Evolutionary conservation across 768 basidiomycete genomes (phyloP).

Genomic region (Lyophyllum atratum): DNA sequence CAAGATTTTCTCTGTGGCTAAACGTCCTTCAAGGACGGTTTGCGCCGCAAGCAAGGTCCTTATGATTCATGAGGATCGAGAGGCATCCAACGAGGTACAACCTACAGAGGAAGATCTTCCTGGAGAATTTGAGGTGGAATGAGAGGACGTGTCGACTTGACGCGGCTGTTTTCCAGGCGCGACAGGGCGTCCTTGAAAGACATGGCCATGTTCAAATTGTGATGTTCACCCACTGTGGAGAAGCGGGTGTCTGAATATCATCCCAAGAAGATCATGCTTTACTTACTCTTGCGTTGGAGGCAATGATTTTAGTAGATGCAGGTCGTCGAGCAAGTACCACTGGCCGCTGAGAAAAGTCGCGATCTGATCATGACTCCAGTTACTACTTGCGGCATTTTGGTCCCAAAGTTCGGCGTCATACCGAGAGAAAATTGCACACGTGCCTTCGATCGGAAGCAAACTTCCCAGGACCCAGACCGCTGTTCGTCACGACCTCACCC

Average conservation of each 20-base stretch:
- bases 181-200: constrained; percentile 78
- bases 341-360: background rate
- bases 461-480: constrained; percentile 9
- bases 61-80: constrained; percentile 6
- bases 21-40: constrained; percentile 86
- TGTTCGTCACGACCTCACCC: constrained; percentile 12
- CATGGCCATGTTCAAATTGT: constrained; percentile 57
- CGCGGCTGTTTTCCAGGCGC: constrained; percentile 84
- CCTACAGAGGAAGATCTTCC: constrained; percentile 89
- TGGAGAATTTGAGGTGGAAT: constrained; percentile 95
- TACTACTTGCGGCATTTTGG: background rate
- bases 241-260: background rate
- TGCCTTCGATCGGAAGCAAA: constrained; percentile 6
- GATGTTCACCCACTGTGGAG: constrained; percentile 41
- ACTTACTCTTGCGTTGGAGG: constrained; percentile 9
- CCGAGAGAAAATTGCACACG: constrained; percentile 4
- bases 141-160: constrained; percentile 83
- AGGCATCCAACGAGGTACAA: constrained; percentile 13
- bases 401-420: background rate
- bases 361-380: background rate
- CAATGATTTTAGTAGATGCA: background rate
- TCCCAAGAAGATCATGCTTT: background rate
- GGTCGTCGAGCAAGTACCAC: background rate
- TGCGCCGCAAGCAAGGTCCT: constrained; percentile 82
- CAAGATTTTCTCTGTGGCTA: constrained; percentile 76